Evolutionary conservation across 139 green algal species (phyloP), one percentile per base, ranked within the genome.

Genomic region (Auxenochlorella protothecoides): DNA sequence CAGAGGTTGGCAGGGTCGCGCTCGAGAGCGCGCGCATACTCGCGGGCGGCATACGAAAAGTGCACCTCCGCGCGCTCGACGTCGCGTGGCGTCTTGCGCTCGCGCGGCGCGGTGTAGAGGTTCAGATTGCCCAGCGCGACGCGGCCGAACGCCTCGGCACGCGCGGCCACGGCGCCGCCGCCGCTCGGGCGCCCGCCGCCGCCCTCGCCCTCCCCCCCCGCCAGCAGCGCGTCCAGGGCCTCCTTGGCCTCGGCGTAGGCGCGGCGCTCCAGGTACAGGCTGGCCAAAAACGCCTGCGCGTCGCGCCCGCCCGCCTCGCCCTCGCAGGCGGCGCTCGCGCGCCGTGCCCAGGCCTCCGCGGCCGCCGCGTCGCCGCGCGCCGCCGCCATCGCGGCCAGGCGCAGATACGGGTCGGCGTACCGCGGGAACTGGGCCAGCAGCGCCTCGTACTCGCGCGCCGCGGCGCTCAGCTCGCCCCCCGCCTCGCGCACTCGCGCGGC

Each of bases 341-440:
- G 27, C 27, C 27, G 27, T 44, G 27, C 27, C 65, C 15, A 69
- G 7, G 27, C 15, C 61, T 10, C 5, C 0, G 65, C 9, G 55
- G 54, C 72, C 66, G 62, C 72, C 10, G 53, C 70, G 63, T 79
- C 56, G 8, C 77, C 77, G 1, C 68, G 55, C 12, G 62, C 56
- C 59, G 73, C 72, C 56, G 86, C 80, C 8, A 97, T 86, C 74
- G 76, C 86, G 2, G 88, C 85, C 63, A 97, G 84, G 11, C 92
- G 89, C 73, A 97, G 82, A 71, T 86, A 80, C 80, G 87, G 93
- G 78, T 96, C 92, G 6, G 83, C 82, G 84, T 97, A 96, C 55
- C 76, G 72, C 16, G 87, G 84, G 68, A 87, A 87, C 64, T 86
- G 61, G 55, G 75, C 62, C 6, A 95, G 76, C 54, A 96, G 81